phyloP scores from a whole-genome alignment of 2,329 filamentous ascomycete species.

The Penicillium thymicola region DNA sequence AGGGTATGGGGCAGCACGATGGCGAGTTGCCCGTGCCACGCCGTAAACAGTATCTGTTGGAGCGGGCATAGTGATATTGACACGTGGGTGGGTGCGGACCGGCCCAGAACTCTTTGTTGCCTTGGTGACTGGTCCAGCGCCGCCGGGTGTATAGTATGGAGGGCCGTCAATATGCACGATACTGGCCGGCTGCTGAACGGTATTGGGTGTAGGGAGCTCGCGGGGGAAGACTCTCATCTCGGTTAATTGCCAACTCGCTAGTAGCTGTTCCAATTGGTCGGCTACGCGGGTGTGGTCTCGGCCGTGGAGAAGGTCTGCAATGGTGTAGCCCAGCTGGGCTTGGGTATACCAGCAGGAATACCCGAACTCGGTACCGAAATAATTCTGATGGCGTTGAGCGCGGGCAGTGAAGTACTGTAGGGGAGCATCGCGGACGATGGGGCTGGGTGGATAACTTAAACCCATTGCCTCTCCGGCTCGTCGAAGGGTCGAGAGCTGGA shows the following conservation, averaged over 20 bases:
- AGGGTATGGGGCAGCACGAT: not conserved
- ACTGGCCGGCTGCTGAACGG: not conserved
- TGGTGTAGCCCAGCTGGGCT: not conserved
- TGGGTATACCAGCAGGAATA: conserved; percentile 6
- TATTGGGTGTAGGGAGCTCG: not conserved
- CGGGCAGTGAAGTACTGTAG: not conserved
- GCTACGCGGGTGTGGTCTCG: not conserved
- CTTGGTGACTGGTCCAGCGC: not conserved
- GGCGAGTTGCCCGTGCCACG: not conserved
- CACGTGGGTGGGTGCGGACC: not conserved
- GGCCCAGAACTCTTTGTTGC: not conserved
- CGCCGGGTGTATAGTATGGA: not conserved
- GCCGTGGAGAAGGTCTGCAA: not conserved
- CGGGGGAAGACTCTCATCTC: not conserved
- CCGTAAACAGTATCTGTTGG: not conserved
- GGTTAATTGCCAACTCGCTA: not conserved
- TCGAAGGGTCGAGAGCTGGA: not conserved
- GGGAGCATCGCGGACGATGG: not conserved
- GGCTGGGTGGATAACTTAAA: not conserved
- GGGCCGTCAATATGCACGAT: not conserved
- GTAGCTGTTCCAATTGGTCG: not conserved
- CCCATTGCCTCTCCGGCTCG: not conserved
- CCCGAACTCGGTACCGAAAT: not conserved
- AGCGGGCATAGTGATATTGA: not conserved
- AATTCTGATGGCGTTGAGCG: conserved; percentile 1